Base-by-base conservation (phyloP, 495 filamentous ascomycete species). In the Lophiotrema nucula region DNA sequence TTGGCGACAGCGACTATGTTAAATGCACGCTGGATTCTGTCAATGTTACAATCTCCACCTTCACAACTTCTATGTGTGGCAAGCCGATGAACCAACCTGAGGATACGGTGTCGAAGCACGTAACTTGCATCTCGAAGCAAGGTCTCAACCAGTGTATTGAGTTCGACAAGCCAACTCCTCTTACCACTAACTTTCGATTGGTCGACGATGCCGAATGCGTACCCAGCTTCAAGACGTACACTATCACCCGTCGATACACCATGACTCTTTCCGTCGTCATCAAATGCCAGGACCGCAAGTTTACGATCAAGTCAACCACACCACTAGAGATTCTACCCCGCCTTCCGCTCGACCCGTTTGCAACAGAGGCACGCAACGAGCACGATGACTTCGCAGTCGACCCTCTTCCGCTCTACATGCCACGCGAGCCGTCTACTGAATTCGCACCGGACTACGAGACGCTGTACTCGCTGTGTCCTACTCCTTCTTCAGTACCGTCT, bases 271-370 rank as follows among this genome's bases (percentile, higher is more conserved):
- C 24, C 1, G 39, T 65, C 10, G 52, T 46, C 1, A 48, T 60
- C 6, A 56, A 43, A 22, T 56, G 24, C 26, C 15, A 41, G 12
- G 47, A 47, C 23, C 45, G 50, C 10, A 49, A 28, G 2, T 60
- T 61, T 28, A 50, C 25, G 0, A 53, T 65, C 37, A 44, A 45
- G 25, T 46, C 43, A 11, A 53, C 56, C 18, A 53, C 52, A 15
- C 47, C 50, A 31, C 47, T 65, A n/a, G 56, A 57, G 12, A 61
- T 65, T 39, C 38, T 61, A n/a, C 62, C 62, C 1, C 51, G 62
- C 15, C 38, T 53, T 8, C 27, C 56, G 2, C 52, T 27, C 16
- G 38, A 16, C 15, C 19, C 33, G 4, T 21, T 35, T 16, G 22
- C 5, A 3, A 23, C 15, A 13, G 25, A 19, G n/a, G 11, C 1